These are phyloP conservation scores for Beauveria sp. DNA, from an alignment of 2,329 filamentous ascomycete species.

Conservation along the genomic window DNA sequence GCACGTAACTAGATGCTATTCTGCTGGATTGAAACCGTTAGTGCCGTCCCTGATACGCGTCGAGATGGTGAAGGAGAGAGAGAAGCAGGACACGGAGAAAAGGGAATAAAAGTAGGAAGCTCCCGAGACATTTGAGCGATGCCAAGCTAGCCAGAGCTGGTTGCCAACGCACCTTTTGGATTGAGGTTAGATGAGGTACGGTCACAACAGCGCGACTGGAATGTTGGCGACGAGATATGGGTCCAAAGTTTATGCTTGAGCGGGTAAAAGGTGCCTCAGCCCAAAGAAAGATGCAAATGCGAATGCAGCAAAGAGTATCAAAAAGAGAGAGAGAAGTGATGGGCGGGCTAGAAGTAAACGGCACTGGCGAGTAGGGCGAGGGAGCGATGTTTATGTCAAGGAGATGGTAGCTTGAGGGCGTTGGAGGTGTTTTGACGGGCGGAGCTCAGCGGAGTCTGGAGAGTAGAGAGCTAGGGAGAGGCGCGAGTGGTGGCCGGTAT, in stretches of 20 bases:
- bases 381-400: slow-evolving; percentile 13
- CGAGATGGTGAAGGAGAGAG: slow-evolving; percentile 2
- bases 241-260: neutral
- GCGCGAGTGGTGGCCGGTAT: slow-evolving; percentile 1
- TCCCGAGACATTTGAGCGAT: slow-evolving; percentile 24
- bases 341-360: slow-evolving; percentile 13
- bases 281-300: slow-evolving; percentile 19
- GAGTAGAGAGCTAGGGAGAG: slow-evolving; percentile 6
- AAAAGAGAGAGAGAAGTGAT: slow-evolving; percentile 16
- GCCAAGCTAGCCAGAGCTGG: slow-evolving; percentile 16
- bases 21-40: neutral
- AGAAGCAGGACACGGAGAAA: neutral
- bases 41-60: slow-evolving; percentile 2
- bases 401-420: slow-evolving; percentile 12
- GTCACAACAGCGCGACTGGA: slow-evolving; percentile 29
- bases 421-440: slow-evolving; percentile 16
- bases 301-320: slow-evolving; percentile 8
- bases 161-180: slow-evolving; percentile 27
- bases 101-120: slow-evolving; percentile 13
- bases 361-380: slow-evolving; percentile 12
- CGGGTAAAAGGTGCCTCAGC: slow-evolving; percentile 15
- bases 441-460: slow-evolving; percentile 11
- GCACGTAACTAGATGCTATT: slow-evolving; percentile 11
- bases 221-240: slow-evolving; percentile 25
- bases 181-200: slow-evolving; percentile 23